Base-by-base conservation (phyloP, 371 early-diverging fungal species). In the Mucor saturninus region DNA sequence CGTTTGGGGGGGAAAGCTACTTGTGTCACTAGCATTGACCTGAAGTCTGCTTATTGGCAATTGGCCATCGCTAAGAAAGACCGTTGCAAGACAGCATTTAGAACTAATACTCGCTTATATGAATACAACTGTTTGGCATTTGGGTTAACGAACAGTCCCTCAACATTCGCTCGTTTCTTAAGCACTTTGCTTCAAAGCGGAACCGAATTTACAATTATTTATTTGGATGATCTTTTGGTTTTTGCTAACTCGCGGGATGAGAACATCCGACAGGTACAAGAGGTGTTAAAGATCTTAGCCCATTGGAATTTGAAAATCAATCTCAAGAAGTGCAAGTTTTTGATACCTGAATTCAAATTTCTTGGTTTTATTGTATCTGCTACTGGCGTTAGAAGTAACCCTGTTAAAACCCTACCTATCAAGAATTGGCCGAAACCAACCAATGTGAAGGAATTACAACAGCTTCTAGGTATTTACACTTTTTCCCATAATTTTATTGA, bases 171-270 rank as follows among this genome's bases (percentile, higher is more conserved):
- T 40, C 45, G 69, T 0, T 45, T n/a, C n/a, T n/a, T n/a, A n/a
- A n/a, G n/a, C n/a, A n/a, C n/a, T n/a, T n/a, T n/a, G n/a, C n/a
- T n/a, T n/a, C n/a, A n/a, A 77, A 15, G 85, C 84, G 72, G 62
- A 31, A 14, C 54, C 0, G 56, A 82, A 6, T 38, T 38, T 38
- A 38, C 61, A 3, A 68, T 3, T 73, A 37, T 30, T 61, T 69
- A 0, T 38, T 38, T 1, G 5, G 87, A 90, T 57, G 84, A 87
- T 62, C 79, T 86, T 10, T 40, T 86, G 0, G 73, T 89, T 28
- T 85, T 68, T 57, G 74, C 76, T 2, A 39, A 62, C 6, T 64
- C 59, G n/a, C 21, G 21, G 7, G 69, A 80, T 14, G 74, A 80
- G 13, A 84, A 87, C 49, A 11, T 45, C 1, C 4, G 46, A 14